Base-by-base conservation (phyloP, 192 early-diverging fungal species). In the Chytriomyces confervae region DNA sequence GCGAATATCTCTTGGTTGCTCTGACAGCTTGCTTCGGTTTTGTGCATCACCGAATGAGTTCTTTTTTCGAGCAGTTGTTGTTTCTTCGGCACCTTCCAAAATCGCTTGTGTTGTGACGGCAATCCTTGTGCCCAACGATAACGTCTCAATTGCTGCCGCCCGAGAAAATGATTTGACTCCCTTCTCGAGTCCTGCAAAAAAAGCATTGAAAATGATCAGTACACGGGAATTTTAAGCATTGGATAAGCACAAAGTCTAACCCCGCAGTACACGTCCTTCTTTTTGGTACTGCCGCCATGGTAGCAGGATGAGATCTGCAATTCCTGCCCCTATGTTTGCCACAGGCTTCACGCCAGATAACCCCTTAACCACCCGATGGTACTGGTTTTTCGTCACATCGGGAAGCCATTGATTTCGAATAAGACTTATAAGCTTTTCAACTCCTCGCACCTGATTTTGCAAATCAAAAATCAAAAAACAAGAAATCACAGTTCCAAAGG, bases 261-360 rank as follows among this genome's bases (percentile, higher is more conserved):
- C 95, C 73, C 92, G 89, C 60, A 99, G 88, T 27, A 97, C 87
- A 10, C 93, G 85, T 27, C 97, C 97, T 76, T 99, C 97, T 73
- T 92, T 90, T 60, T 91, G 89, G 77, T 97, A 99, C 81, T 98
- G 95, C 79, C 97, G 93, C 75, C 97, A 88, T 1, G 97, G 97
- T 68, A 99, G 82, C 1, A 96, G 82, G 6, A 99, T 90, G 23
- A 99, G 80, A 83, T 99, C 96, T 1, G 94, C 95, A 29, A 99
- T 86, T 7, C 97, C 97, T 6, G 89, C 88, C 7, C 96, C 94
- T 36, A 99, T 66, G 66, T 96, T 97, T 13, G 98, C 95, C 46
- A 97, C 68, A 11, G 97, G 94, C 24, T 92, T 87, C 65, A 99
- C 89, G 7, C 95, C 94, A 16, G 94, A 87, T 18, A 99, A 88